Base-by-base conservation (phyloP, 1,284 basidiomycete species). In the Apiotrichum veenhuisii region DNA sequence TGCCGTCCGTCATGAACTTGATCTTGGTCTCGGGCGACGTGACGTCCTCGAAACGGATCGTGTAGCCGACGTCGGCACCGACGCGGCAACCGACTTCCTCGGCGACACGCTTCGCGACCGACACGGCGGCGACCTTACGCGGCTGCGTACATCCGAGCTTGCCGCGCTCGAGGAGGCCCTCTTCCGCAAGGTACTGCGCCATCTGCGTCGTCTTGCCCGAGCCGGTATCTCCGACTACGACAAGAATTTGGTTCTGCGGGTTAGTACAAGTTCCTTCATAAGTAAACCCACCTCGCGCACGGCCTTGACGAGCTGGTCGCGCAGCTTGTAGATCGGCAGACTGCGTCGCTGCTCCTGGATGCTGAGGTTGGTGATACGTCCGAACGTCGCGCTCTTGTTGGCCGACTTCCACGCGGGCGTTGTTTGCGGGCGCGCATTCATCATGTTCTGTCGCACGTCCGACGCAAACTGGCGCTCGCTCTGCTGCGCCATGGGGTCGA, bases 1-100 rank as follows among this genome's bases (percentile, higher is more conserved):
- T 97, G 80, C 95, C 96, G 73, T 98, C 95, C 63, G 96, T 99
- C 96, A 99, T 98, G 83, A 96, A 98, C 79, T 98, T 99, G 83
- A 99, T 98, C 70, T 89, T 87, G 14, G 95, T 98, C 76, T 98
- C 96, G 0, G 95, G 91, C 69, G 90, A 88, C 5, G 95, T 98
- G 76, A 93, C 93, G 77, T 98, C 96, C 79, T 99, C 95, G 77
- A 99, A 99, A 80, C 96, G 94, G 68, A 99, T 97, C 5, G 89
- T 91, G 74, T 99, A 99, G 2, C 95, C 95, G 58, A 99, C 95
- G 77, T 98, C 95, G 70, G 95, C 89, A 11, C 95, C 95, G 5
- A 99, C 81, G 11, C 95, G 85, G 77, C 94, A 97, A 9, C 95
- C 96, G 3, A 98, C 93, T 77, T 98, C 95, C 76, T 98, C 96